phyloP scores from a whole-genome alignment of 2,329 filamentous ascomycete species.

The Neopestalotiopsis rosae region DNA sequence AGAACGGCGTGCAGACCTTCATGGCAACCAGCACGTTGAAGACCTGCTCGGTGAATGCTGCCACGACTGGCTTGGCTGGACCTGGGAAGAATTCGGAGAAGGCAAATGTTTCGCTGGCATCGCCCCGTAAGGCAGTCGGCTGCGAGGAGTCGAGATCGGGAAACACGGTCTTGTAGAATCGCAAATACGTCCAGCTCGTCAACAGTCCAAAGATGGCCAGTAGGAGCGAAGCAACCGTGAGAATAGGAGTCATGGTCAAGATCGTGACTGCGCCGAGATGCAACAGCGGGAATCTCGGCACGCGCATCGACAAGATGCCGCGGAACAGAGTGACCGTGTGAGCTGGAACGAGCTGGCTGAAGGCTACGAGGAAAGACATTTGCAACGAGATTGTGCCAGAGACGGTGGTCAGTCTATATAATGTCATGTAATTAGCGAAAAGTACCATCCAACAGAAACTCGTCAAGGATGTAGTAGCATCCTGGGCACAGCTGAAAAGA shows the following conservation, averaged over 20 bases:
- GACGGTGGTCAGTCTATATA: conserved; percentile 74
- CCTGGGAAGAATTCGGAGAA: conserved; percentile 96
- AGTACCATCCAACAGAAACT: not conserved
- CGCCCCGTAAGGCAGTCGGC: conserved; percentile 73
- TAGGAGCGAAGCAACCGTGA: conserved; percentile 76
- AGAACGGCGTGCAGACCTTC: conserved; percentile 84
- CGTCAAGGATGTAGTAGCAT: not conserved
- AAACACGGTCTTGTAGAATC: conserved; percentile 86
- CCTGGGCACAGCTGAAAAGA: not conserved
- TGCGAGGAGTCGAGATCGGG: conserved; percentile 71
- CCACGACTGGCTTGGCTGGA: conserved; percentile 77
- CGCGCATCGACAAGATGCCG: conserved; percentile 85
- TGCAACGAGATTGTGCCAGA: conserved; percentile 89
- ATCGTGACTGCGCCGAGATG: conserved; percentile 77
- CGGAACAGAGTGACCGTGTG: conserved; percentile 95
- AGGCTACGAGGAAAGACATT: conserved; percentile 92
- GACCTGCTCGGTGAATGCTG: conserved; percentile 73
- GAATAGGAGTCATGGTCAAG: conserved; percentile 60
- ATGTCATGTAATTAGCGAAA: conserved; percentile 24
- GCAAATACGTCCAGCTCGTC: conserved; percentile 91
- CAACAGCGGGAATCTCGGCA: conserved; percentile 74
- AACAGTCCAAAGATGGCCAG: conserved; percentile 83
- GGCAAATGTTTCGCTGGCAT: conserved; percentile 94
- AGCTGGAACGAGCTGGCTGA: conserved; percentile 96
- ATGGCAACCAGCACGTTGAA: conserved; percentile 78